These are phyloP conservation scores for Saturnispora saitoi DNA, from an alignment of 805 yeast genomes.

Conservation along the genomic window DNA sequence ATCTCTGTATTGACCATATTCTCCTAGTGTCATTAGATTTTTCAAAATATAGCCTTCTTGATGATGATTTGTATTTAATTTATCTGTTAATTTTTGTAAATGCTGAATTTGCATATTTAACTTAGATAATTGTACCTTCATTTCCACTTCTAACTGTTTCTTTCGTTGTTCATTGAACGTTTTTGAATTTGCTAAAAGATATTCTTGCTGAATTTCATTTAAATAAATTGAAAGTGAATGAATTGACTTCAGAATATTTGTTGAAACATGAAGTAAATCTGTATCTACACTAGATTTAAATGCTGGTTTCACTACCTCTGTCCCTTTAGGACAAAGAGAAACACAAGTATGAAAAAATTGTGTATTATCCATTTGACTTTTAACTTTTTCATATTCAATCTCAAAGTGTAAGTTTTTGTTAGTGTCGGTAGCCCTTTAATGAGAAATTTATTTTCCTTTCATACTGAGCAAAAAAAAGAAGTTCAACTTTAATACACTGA, in stretches of 20 bases:
- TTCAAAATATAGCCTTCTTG: slow-evolving; percentile 13
- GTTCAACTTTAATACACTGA: too few relatives aligned
- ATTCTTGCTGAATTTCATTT: slow-evolving; percentile 28
- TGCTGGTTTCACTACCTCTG: background rate
- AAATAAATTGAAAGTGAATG: slow-evolving; percentile 10
- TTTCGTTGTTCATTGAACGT: slow-evolving; percentile 21
- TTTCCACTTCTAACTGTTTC: slow-evolving; percentile 22
- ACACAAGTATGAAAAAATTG: slow-evolving; percentile 7
- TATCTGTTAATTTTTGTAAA: slow-evolving; percentile 4
- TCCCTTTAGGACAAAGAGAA: background rate
- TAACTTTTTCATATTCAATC: background rate
- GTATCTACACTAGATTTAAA: background rate
- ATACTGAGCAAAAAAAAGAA: too few relatives aligned
- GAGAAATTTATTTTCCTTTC: too few relatives aligned
- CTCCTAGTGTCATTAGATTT: slow-evolving; percentile 28
- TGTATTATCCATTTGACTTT: slow-evolving; percentile 4
- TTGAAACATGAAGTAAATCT: slow-evolving; percentile 1
- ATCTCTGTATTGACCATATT: slow-evolving; percentile 29
- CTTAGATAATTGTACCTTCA: slow-evolving; percentile 19
- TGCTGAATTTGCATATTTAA: slow-evolving; percentile 18
- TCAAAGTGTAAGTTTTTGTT: background rate
- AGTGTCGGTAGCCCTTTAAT: background rate
- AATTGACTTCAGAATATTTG: slow-evolving; percentile 3
- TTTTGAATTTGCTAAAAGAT: slow-evolving; percentile 26
- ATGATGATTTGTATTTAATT: background rate